Base-by-base conservation (phyloP, 176 grass and related monocot genomes). In the Calamus simplicifolius region DNA sequence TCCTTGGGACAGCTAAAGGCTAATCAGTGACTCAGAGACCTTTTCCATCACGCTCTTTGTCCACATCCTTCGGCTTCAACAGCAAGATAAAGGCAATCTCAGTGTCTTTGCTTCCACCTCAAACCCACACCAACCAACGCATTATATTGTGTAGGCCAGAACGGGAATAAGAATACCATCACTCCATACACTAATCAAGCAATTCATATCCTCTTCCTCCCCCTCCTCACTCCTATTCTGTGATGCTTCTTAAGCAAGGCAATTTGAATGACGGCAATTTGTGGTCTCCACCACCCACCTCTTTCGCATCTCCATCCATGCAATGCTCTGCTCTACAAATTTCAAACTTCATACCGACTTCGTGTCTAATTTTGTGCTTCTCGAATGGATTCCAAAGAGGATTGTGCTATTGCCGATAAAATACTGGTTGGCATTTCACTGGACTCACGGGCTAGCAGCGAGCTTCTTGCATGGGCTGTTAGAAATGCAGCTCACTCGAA, bases 391-490 rank as follows among this genome's bases (percentile, higher is more conserved):
- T 66, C 86, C 21, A 82, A 85, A 35, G 78, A 88, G 72, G 92
- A 88, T 73, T 75, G 75, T 12, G 63, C 61, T 25, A 23, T 29
- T 0, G 63, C 78, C 27, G 75, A 73, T 27, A 88, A 85, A 78
- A 83, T 98, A 61, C 70, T 92, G 23, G 75, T 98, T 26, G 93
- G 93, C 51, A 69, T 98, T 59, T 78, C 84, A 17, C 70, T 85
- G 58, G 75, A 81, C 57, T 80, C 74, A n/a, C 52, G 72, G 16
- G 79, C 68, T 0, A 88, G 87, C 75, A 73, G 62, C 0, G 84
- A 92, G 81, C 87, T 98, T 51, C 81, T 98, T 2, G 85, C 93
- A 14, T 98, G 87, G 93, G 78, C 84, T 48, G 73, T 98, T 63
- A 56, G 69, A 62, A 59, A 79, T 61, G 73, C 80, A 51, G 81